Base-by-base conservation (phyloP, 805 yeast species). In the Zygoascus ofunaensis region DNA sequence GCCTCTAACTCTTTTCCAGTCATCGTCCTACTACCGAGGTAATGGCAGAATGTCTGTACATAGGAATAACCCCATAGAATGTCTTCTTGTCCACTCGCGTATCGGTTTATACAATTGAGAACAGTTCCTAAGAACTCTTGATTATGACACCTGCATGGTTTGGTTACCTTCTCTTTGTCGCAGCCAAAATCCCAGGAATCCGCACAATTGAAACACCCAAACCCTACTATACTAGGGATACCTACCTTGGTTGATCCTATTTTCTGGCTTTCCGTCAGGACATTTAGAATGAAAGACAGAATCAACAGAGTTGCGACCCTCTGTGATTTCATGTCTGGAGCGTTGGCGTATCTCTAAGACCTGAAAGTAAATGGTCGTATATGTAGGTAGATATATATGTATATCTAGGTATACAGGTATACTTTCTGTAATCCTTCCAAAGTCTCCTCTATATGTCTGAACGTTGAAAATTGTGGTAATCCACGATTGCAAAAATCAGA, bases 141-240 rank as follows among this genome's bases (percentile, higher is more conserved):
- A 22, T 49, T 58, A 19, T 41, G 36, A 39, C 66, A 62, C 4
- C 56, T 49, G 43, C 64, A 58, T 0, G 58, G 55, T 12, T 34
- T 28, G 4, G 34, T 24, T 18, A 39, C 37, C 4, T 24, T 23
- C 19, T 44, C 49, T 5, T 30, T 20, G 20, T 41, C 34, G 34
- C 65, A 60, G 5, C 56, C 56, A 37, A 59, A 61, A 44, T 58
- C 50, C 57, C 57, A 62, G 12, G 45, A 49, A 22, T 51, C 45
- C 2, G 65, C 64, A n/a, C 57, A 46, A 43, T 51, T 61, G 54
- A 60, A 57, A 47, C 66, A 61, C 1, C 55, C 58, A 37, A 53
- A 49, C 2, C 65, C 66, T 3, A 62, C 41, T 12, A 47, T 43
- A 41, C 60, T 56, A 21, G 53, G 53, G 15, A 61, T 37, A 1